These are phyloP conservation scores for Paecilomyces dactylethromorphus DNA, from an alignment of 2,329 filamentous ascomycete species.

Conservation along the genomic window DNA sequence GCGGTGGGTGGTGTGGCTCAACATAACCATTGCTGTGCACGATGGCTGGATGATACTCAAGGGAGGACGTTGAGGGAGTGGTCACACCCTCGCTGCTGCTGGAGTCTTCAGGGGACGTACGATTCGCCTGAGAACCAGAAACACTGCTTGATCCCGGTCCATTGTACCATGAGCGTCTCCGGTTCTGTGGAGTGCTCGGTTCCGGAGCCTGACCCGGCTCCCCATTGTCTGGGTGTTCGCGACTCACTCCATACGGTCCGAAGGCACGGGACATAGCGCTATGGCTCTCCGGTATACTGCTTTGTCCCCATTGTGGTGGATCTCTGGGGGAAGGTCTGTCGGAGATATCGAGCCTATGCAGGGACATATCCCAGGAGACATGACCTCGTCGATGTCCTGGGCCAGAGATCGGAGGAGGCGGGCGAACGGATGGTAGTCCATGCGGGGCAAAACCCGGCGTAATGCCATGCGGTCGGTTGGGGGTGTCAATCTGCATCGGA, in stretches of 20 bases:
- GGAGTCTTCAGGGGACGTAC: slow-evolving; percentile 43
- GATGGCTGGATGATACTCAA: slow-evolving; percentile 44
- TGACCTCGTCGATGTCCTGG: slow-evolving; percentile 40
- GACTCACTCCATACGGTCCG: slow-evolving; percentile 12
- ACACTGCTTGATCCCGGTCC: slow-evolving; percentile 23
- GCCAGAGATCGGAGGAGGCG: slow-evolving; percentile 36
- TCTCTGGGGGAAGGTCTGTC: slow-evolving; percentile 30
- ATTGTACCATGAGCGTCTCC: slow-evolving; percentile 27
- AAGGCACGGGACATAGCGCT: slow-evolving; percentile 24
- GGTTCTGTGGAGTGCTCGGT: slow-evolving; percentile 17
- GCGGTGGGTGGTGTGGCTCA: slow-evolving; percentile 33
- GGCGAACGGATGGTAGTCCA: slow-evolving; percentile 25
- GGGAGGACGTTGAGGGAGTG: slow-evolving; percentile 41
- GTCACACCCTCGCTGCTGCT: slow-evolving; percentile 44
- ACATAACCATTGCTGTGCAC: slow-evolving; percentile 43
- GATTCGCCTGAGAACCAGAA: slow-evolving; percentile 22
- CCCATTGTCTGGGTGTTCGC: slow-evolving; percentile 19
- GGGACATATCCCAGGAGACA: slow-evolving; percentile 43
- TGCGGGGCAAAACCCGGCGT: slow-evolving; percentile 28
- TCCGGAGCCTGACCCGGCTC: slow-evolving; percentile 14
- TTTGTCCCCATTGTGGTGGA: slow-evolving; percentile 35
- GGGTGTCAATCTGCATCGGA: slow-evolving; percentile 68
- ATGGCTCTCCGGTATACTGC: slow-evolving; percentile 36
- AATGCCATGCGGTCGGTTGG: slow-evolving; percentile 34
- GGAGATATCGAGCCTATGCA: slow-evolving; percentile 38